Percentiles rank a stretch among this genome's conserved stretches.
Conservation (phyloP, 768 basidiomycete genomes). For the Rubroboletus satanas region DNA sequence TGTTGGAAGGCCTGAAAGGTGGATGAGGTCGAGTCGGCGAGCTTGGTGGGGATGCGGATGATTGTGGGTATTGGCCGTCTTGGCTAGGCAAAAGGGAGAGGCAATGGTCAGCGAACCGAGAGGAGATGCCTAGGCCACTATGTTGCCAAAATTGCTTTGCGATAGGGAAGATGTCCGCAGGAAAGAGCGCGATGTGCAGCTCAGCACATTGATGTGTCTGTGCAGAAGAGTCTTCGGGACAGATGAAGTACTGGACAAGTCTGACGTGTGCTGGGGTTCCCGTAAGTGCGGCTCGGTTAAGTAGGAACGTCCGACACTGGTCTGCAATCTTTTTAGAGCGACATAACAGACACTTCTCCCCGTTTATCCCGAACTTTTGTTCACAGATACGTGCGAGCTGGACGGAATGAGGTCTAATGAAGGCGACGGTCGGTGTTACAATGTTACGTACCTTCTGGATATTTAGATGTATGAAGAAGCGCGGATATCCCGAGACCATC, state of each 20-base stretch:
- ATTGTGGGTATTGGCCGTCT: constrained; percentile 22
- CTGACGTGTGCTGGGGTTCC: constrained; percentile 47
- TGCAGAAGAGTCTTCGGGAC: constrained; percentile 46
- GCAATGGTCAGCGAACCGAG: constrained; percentile 80
- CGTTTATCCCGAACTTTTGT: constrained; percentile 67
- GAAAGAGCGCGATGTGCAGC: constrained; percentile 82
- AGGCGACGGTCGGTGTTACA: neutral
- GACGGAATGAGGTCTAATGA: neutral
- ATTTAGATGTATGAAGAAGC: constrained; percentile 88
- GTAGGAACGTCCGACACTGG: constrained; percentile 71
- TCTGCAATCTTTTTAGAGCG: constrained; percentile 71
- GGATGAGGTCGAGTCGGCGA: constrained; percentile 26
- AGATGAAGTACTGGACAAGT: constrained; percentile 68
- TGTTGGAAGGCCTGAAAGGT: constrained; percentile 47
- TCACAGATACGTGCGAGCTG: constrained; percentile 79
- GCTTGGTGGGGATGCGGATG: constrained; percentile 28
- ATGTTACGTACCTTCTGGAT: constrained; percentile 73
- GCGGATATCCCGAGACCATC: constrained; percentile 89
- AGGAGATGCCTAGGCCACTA: constrained; percentile 85
- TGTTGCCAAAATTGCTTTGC: constrained; percentile 98
- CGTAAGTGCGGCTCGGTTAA: constrained; percentile 42
- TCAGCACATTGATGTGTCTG: constrained; percentile 41
- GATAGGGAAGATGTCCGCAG: constrained; percentile 49
- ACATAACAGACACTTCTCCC: constrained; percentile 77
- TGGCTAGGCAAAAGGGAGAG: constrained; percentile 60